A percentile compares a stretch with the other conserved stretches of the same genome.
These are phyloP conservation scores for Candida endomychidarum DNA, from an alignment of 805 yeast genomes.

Conservation along the genomic window DNA sequence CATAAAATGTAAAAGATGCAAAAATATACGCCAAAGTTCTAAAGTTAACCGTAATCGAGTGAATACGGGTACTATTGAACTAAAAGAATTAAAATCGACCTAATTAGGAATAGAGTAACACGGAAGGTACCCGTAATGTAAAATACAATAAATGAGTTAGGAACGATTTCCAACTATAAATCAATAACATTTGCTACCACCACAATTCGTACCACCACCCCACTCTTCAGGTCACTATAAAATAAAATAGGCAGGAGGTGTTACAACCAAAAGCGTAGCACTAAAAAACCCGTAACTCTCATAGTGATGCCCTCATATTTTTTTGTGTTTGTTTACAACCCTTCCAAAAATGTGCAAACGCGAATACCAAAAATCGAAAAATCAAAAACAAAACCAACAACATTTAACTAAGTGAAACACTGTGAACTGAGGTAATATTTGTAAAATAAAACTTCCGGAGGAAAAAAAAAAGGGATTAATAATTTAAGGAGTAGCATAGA, in stretches of 20 bases:
- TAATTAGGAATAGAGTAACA: too few relatives aligned
- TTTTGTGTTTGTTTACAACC: slow-evolving; percentile 8
- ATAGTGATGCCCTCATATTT: not conserved
- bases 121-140: too few relatives aligned
- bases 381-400: slow-evolving; percentile 14
- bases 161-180: too few relatives aligned
- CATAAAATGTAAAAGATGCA: not conserved
- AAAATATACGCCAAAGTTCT: too few relatives aligned
- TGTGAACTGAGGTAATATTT: not conserved
- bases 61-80: not conserved
- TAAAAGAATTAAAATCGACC: too few relatives aligned
- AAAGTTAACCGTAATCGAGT: not conserved
- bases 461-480: not conserved
- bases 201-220: too few relatives aligned
- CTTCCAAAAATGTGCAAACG: slow-evolving; percentile 9
- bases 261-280: too few relatives aligned
- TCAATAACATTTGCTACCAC: too few relatives aligned
- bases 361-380: slow-evolving; percentile 16
- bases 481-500: not conserved
- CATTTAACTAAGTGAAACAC: slow-evolving; percentile 5
- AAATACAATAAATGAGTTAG: too few relatives aligned
- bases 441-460: not conserved
- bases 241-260: too few relatives aligned
- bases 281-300: too few relatives aligned
- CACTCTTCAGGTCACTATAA: too few relatives aligned